Conservation (phyloP, 2,329 filamentous ascomycete genomes). For the Colletotrichum sp. region DNA sequence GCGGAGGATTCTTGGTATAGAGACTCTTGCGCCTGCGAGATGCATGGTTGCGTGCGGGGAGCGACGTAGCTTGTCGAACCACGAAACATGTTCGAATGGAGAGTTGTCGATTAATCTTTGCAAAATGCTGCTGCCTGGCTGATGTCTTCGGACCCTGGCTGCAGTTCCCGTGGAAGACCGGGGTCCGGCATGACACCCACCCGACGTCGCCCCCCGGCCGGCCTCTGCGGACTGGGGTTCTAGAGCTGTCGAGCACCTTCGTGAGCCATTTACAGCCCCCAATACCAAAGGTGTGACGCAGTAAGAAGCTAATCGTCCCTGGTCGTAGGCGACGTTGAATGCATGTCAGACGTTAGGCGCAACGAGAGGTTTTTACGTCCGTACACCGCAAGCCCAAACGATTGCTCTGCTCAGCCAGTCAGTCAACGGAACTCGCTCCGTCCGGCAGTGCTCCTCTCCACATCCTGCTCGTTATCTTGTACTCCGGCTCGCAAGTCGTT, state of each 20-base stretch:
- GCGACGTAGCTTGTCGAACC: neutral
- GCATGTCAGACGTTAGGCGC: neutral
- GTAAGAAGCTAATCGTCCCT: neutral
- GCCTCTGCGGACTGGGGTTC: neutral
- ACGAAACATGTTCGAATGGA: neutral
- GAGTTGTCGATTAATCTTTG: neutral
- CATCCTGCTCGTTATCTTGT: neutral
- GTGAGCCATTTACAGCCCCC: neutral
- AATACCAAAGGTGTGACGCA: neutral
- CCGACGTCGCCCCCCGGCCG: neutral
- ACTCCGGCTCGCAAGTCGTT: neutral
- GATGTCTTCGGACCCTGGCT: neutral
- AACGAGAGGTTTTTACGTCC: neutral
- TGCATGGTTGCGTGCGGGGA: neutral
- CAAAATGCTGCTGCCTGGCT: conserved; percentile 1
- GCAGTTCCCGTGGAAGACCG: neutral
- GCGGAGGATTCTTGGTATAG: neutral
- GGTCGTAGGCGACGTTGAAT: neutral
- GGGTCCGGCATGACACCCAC: neutral
- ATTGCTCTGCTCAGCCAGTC: neutral
- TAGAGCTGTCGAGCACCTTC: neutral
- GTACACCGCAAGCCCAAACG: neutral
- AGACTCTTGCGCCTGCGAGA: neutral
- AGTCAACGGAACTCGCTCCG: neutral
- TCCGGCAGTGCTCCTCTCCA: neutral